A percentile compares a stretch with the other conserved stretches of the same genome.
These are phyloP conservation scores for Pyrrhoderma noxium DNA, from an alignment of 1,284 basidiomycete genomes.

Conservation along the genomic window DNA sequence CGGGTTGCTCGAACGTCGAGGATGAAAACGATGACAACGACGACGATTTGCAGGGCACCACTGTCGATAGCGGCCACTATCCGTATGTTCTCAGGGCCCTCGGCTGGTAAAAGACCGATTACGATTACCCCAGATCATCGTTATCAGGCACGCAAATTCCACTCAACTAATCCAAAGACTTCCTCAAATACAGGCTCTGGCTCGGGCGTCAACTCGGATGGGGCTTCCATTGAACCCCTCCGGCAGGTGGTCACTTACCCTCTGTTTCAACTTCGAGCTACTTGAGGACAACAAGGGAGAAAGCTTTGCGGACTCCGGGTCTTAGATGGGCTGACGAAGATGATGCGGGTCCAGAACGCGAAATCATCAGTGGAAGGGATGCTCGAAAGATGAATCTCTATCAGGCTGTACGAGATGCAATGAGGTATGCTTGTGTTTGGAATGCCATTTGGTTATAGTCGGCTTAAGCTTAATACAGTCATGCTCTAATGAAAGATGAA, in stretches of 20 bases:
- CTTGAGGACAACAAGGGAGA: conserved; percentile 56
- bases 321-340: conserved; percentile 65
- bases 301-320: conserved; percentile 65
- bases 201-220: conserved; percentile 29
- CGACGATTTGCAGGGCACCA: too few species aligned
- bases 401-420: conserved; percentile 83
- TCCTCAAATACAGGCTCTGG: background rate
- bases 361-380: conserved; percentile 66
- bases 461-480: conserved; percentile 42
- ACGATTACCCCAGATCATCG: too few species aligned
- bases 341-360: conserved; percentile 32
- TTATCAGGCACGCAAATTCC: too few species aligned
- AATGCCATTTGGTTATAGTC: background rate
- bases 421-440: conserved; percentile 47
- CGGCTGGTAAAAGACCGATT: too few species aligned
- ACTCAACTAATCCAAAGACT: too few species aligned
- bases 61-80: too few species aligned
- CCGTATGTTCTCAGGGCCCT: too few species aligned
- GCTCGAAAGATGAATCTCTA: conserved; percentile 89
- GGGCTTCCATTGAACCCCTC: conserved; percentile 56
- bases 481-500: conserved; percentile 78
- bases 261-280: conserved; percentile 59
- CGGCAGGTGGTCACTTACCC: conserved; percentile 67
- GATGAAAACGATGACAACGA: too few species aligned
- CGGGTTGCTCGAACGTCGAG: too few species aligned